phyloP scores from a whole-genome alignment of 108 stramenopile genomes.

The Conticribra weissflogii region DNA sequence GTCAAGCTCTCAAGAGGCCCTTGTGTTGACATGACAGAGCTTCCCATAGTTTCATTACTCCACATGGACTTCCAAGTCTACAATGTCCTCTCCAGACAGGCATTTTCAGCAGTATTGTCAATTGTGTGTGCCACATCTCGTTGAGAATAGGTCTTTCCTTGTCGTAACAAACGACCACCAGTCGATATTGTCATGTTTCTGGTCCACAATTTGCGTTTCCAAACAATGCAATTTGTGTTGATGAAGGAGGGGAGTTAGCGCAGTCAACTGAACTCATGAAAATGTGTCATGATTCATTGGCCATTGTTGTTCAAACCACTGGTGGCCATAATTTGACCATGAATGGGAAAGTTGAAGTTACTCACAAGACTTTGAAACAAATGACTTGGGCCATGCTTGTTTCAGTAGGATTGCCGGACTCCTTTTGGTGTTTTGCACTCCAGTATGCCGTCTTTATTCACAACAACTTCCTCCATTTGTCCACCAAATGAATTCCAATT shows the following conservation, averaged over 20 bases:
- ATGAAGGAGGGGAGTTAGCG: constrained; percentile 17
- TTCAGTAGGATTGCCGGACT: neutral
- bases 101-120: constrained; percentile 1
- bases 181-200: constrained; percentile 15
- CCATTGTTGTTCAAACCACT: constrained; percentile 8
- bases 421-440: constrained; percentile 15
- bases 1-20: neutral
- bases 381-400: constrained; percentile 11
- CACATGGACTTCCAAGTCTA: constrained; percentile 20
- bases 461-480: neutral
- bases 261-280: constrained; percentile 1
- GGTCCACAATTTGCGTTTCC: constrained; percentile 2
- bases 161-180: constrained; percentile 14
- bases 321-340: constrained; percentile 15
- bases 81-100: constrained; percentile 7
- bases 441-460: neutral
- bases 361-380: constrained; percentile 13
- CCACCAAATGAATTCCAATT: neutral
- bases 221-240: constrained; percentile 2
- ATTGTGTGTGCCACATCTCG: constrained; percentile 13
- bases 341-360: constrained; percentile 16
- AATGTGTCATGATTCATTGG: constrained; percentile 1
- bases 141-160: constrained; percentile 5
- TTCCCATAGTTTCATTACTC: constrained; percentile 1
- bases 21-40: neutral